A percentile compares a stretch with the other conserved stretches of the same genome.
These are phyloP conservation scores for Chrysoporthe deuterocubensis DNA, from an alignment of 2,329 filamentous ascomycete species.

Conservation along the genomic window DNA sequence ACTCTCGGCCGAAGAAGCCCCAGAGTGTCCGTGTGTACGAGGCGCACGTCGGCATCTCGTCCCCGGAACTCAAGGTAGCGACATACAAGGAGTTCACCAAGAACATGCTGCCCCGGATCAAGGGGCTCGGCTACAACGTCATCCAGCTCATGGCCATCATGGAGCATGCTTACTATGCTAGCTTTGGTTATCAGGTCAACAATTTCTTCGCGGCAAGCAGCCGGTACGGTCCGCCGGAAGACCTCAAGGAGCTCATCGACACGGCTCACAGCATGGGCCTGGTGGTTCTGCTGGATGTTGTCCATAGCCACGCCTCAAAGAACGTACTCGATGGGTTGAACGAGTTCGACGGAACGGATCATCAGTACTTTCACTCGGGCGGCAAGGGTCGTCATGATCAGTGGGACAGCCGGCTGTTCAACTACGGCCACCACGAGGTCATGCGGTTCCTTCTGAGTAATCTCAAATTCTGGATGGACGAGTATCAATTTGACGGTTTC, in stretches of 20 bases:
- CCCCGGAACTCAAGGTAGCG: constrained; percentile 83
- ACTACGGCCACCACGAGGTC: constrained; percentile 94
- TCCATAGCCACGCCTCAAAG: constrained; percentile 97
- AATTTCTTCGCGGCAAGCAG: constrained; percentile 98
- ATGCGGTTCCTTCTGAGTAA: constrained; percentile 95
- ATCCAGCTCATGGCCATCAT: constrained; percentile 99
- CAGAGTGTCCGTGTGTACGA: constrained; percentile 91
- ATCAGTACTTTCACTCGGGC: constrained; percentile 93
- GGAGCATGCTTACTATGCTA: constrained; percentile 99
- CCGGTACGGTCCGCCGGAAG: constrained; percentile 90
- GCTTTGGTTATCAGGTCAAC: constrained; percentile 98
- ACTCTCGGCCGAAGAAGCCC: constrained; percentile 81
- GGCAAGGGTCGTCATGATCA: constrained; percentile 84
- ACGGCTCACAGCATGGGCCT: constrained; percentile 91
- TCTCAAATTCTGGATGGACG: constrained; percentile 98
- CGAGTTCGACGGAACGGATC: constrained; percentile 92
- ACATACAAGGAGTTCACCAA: constrained; percentile 98
- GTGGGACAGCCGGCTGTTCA: constrained; percentile 97
- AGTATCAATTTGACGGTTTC: constrained; percentile 96
- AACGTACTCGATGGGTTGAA: constrained; percentile 95
- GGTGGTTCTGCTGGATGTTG: constrained; percentile 89
- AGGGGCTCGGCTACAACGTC: constrained; percentile 89
- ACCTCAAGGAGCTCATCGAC: constrained; percentile 95
- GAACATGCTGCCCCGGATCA: constrained; percentile 89
- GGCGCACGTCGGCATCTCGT: constrained; percentile 97